Evolutionary conservation across 2,329 filamentous ascomycete genomes (phyloP).

Genomic region (Fusarium sp.): DNA sequence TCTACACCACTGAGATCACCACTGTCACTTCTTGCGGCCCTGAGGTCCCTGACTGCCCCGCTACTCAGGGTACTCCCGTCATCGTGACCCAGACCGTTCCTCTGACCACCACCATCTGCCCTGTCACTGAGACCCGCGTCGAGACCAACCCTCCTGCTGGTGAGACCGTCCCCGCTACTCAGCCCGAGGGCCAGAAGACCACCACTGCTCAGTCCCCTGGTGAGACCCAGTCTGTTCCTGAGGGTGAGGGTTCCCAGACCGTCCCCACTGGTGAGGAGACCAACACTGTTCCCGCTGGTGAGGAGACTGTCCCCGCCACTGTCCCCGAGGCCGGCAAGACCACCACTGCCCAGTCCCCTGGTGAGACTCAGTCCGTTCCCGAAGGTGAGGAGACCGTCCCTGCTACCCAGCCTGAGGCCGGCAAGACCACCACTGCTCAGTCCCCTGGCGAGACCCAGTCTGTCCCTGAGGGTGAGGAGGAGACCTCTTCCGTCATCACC

Average conservation of each 20-base stretch:
- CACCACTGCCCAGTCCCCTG: conserved; percentile 22
- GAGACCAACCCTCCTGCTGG: conserved; percentile 22
- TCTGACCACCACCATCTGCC: conserved; percentile 71
- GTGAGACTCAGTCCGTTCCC: conserved; percentile 43
- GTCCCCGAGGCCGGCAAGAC: conserved; percentile 25
- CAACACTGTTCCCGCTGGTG: conserved; percentile 22
- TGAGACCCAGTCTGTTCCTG: conserved; percentile 43
- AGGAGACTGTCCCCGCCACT: conserved; percentile 10
- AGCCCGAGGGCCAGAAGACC: conserved; percentile 31
- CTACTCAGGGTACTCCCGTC: conserved; percentile 56
- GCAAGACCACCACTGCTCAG: conserved; percentile 27
- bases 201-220: conserved; percentile 30
- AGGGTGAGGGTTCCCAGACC: conserved; percentile 29
- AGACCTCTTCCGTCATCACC: conserved; percentile 30
- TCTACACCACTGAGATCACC: conserved; percentile 62
- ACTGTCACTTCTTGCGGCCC: conserved; percentile 65
- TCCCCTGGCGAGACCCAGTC: conserved; percentile 43
- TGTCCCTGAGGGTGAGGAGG: conserved; percentile 21
- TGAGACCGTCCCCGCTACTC: conserved; percentile 30
- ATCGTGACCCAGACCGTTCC: conserved; percentile 67
- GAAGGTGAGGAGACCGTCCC: conserved; percentile 15
- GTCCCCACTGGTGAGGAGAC: conserved; percentile 15
- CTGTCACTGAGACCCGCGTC: conserved; percentile 64
- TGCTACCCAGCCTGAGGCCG: conserved; percentile 12
- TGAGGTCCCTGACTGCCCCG: conserved; percentile 64